A percentile compares a stretch with the other conserved stretches of the same genome.
Evolutionary conservation across 495 filamentous ascomycete species (phyloP).

Genomic region (Annulohypoxylon bovei): DNA sequence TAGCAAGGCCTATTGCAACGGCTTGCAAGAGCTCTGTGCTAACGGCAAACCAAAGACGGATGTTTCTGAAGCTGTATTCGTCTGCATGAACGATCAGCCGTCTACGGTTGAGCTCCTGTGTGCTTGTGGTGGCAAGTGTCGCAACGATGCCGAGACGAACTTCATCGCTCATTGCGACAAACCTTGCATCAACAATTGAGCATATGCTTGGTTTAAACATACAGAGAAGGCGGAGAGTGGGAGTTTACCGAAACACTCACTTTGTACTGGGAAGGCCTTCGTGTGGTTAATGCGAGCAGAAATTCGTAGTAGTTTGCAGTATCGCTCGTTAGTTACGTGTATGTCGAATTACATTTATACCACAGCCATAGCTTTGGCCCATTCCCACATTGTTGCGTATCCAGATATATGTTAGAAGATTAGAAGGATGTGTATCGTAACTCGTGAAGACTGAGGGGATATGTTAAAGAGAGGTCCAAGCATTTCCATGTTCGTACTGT

Average conservation of each 20-base stretch:
- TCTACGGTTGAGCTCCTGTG: slow-evolving; percentile 51
- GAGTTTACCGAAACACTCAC: slow-evolving; percentile 1
- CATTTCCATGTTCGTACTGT: background rate
- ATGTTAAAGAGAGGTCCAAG: background rate
- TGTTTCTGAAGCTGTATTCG: slow-evolving; percentile 52
- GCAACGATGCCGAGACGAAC: slow-evolving; percentile 49
- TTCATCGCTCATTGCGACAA: slow-evolving; percentile 48
- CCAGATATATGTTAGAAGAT: background rate
- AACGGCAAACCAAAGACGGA: slow-evolving; percentile 52
- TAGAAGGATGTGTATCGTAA: background rate
- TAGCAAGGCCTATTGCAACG: slow-evolving; percentile 54
- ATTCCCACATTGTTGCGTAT: background rate
- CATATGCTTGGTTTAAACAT: background rate
- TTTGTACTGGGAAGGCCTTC: slow-evolving; percentile 9
- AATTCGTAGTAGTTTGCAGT: slow-evolving; percentile 13
- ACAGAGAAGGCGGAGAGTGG: background rate
- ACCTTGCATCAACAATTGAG: slow-evolving; percentile 42
- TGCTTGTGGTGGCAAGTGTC: slow-evolving; percentile 50
- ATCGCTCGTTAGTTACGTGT: slow-evolving; percentile 25
- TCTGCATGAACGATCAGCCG: slow-evolving; percentile 51
- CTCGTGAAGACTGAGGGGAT: background rate
- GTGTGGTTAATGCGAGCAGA: slow-evolving; percentile 21
- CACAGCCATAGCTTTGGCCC: background rate
- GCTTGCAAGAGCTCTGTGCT: slow-evolving; percentile 49
- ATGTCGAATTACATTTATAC: slow-evolving; percentile 12